Evolutionary conservation across 345 rosid species (phyloP).

Genomic region (Excoecaria agallocha): DNA sequence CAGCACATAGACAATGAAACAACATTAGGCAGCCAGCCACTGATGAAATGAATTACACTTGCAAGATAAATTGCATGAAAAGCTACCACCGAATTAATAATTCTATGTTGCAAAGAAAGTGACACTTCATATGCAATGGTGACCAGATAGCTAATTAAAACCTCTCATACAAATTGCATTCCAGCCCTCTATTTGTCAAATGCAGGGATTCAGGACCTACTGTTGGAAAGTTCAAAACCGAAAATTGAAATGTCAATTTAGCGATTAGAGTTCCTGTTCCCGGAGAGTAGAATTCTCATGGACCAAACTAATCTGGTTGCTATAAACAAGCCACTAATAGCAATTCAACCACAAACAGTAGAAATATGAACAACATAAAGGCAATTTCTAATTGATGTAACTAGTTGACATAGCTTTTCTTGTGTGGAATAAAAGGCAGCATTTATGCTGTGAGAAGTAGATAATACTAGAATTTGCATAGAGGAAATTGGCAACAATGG

Average conservation of each 20-base stretch:
- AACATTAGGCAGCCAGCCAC: constrained; percentile 17
- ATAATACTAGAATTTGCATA: background rate
- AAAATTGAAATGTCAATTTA: background rate
- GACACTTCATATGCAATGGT: background rate
- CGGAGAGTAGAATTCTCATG: background rate
- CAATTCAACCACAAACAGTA: background rate
- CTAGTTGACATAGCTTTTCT: background rate
- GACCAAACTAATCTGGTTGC: background rate
- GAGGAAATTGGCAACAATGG: background rate
- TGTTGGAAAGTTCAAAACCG: background rate
- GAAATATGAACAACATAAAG: background rate
- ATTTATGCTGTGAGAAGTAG: background rate
- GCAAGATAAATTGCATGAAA: background rate
- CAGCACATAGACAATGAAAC: constrained; percentile 22
- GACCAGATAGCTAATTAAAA: background rate
- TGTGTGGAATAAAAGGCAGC: background rate
- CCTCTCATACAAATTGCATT: background rate
- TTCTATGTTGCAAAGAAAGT: background rate
- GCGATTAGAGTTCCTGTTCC: background rate
- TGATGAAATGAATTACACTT: background rate
- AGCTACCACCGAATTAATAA: background rate
- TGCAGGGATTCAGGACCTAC: background rate
- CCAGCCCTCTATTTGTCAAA: background rate
- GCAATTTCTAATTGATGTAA: background rate
- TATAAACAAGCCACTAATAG: background rate